Percentiles rank a stretch among this genome's conserved stretches.
These are phyloP conservation scores for Phallus indusiatus DNA, from an alignment of 768 basidiomycete genomes.

Conservation along the genomic window DNA sequence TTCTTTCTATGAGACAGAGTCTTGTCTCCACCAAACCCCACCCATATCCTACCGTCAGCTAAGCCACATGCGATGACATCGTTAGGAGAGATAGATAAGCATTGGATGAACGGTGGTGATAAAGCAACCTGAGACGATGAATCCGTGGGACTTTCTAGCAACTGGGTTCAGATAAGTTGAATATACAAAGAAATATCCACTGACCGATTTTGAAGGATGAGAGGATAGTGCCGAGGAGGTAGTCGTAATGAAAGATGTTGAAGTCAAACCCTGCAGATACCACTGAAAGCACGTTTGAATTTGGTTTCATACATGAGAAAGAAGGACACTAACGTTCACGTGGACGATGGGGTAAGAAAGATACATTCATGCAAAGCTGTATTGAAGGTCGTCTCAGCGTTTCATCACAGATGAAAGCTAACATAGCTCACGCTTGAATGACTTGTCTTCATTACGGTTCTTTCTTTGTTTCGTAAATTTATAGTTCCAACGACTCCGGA, in stretches of 20 bases:
- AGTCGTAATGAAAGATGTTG: slow-evolving; percentile 59
- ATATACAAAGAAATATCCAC: slow-evolving; percentile 13
- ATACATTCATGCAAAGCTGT: slow-evolving; percentile 63
- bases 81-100: slow-evolving; percentile 44
- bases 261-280: slow-evolving; percentile 75
- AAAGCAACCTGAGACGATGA: slow-evolving; percentile 43
- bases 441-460: slow-evolving; percentile 49
- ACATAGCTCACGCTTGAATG: slow-evolving; percentile 47
- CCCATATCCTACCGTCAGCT: slow-evolving; percentile 64
- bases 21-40: slow-evolving; percentile 64
- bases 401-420: slow-evolving; percentile 15
- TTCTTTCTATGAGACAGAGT: slow-evolving; percentile 33
- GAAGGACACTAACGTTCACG: slow-evolving; percentile 33
- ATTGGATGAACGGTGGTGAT: slow-evolving; percentile 69
- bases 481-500: slow-evolving; percentile 58
- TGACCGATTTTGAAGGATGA: slow-evolving; percentile 53
- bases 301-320: too few species aligned
- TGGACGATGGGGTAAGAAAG: slow-evolving; percentile 63
- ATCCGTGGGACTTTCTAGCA: slow-evolving; percentile 27
- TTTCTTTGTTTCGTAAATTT: slow-evolving; percentile 38
- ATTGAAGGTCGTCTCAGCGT: not conserved
- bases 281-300: slow-evolving; percentile 17
- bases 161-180: slow-evolving; percentile 4
- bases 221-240: slow-evolving; percentile 41
- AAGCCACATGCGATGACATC: slow-evolving; percentile 63